Evolutionary conservation across 495 filamentous ascomycete genomes (phyloP), one percentile per base, ranked within the genome.

Genomic region (Xylaria cubensis): DNA sequence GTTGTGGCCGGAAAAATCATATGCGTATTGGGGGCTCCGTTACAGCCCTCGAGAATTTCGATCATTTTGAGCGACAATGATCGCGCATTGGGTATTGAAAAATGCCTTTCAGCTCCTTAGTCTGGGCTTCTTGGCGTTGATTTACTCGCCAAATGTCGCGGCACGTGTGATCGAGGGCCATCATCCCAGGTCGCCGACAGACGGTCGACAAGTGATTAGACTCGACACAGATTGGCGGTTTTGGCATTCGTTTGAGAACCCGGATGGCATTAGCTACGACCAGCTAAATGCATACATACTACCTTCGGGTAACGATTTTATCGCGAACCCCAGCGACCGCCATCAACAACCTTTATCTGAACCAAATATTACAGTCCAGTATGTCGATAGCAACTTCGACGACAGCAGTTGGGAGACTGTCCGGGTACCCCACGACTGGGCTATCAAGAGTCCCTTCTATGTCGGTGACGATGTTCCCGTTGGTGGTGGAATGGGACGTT

Each of bases 401-500:
- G 73, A 74, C 26, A 70, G 48, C 73, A 21, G 9, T 2, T 74
- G 73, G 73, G 73, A 74, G 65, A 32, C 21, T 9, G 69, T 72
- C 7, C 29, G 62, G 39, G 69, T 74, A 15, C 73, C 73, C 26
- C 82, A 84, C 71, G 83, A 85, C 71, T 85, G 81, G 83, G 83
- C 81, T 64, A 78, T 84, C 67, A 78, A 81, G 42, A 80, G 80
- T 0, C 82, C 82, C 0, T 84, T 82, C 46, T 76, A 75, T 62
- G 70, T 72, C 8, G 75, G 74, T 2, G 39, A 64, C 19, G 66
- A 75, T 59, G 73, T 86, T 3, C 77, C 78, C 15, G 84, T 85
- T 72, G 84, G 86, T 56, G 88, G 83, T 17, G 80, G 82, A 10
- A 89, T 85, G 80, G 90, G 87, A 4, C 79, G 90, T 0, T 77